A percentile compares a stretch with the other conserved stretches of the same genome.
Conservation (phyloP, 2,329 filamentous ascomycete species). For the Huntiella bhutanensis region DNA sequence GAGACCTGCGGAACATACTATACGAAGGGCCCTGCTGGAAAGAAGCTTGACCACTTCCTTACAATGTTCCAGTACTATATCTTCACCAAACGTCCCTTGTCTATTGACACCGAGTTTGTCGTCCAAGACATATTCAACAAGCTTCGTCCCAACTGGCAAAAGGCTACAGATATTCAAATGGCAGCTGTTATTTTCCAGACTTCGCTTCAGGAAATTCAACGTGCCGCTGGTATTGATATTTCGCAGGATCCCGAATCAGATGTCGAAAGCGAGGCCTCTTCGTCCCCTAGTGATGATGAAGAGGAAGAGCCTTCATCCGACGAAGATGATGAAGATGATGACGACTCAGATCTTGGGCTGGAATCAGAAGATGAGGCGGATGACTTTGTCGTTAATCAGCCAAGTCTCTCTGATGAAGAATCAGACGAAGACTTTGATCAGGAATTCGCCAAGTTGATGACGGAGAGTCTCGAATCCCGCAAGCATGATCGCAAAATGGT, state of each 20-base stretch:
- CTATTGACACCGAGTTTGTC: constrained; percentile 95
- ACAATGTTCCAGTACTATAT: constrained; percentile 97
- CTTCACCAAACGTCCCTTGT: constrained; percentile 68
- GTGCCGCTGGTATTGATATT: constrained; percentile 54
- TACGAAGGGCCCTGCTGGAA: constrained; percentile 78
- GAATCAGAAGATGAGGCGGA: constrained; percentile 55
- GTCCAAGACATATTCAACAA: constrained; percentile 79
- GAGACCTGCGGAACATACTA: constrained; percentile 96
- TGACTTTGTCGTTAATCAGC: constrained; percentile 67
- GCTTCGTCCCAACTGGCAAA: constrained; percentile 81
- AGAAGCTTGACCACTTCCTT: constrained; percentile 95
- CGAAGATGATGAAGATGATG: constrained; percentile 39
- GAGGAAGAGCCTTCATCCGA: constrained; percentile 39
- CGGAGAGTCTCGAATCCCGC: constrained; percentile 84
- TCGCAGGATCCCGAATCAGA: constrained; percentile 52
- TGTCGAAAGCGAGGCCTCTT: constrained; percentile 47
- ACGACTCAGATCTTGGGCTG: constrained; percentile 18
- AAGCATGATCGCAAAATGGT: constrained; percentile 89
- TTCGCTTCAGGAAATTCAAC: constrained; percentile 79
- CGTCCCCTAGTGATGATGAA: constrained; percentile 37
- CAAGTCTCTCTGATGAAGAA: constrained; percentile 80
- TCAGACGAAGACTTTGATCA: constrained; percentile 94
- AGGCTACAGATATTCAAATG: constrained; percentile 63
- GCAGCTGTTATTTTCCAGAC: constrained; percentile 68
- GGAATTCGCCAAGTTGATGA: constrained; percentile 96